Percentiles rank a stretch among this genome's conserved stretches.
Conservation (phyloP, 2,329 filamentous ascomycete genomes). For the Paracoccidioides brasiliensis region DNA sequence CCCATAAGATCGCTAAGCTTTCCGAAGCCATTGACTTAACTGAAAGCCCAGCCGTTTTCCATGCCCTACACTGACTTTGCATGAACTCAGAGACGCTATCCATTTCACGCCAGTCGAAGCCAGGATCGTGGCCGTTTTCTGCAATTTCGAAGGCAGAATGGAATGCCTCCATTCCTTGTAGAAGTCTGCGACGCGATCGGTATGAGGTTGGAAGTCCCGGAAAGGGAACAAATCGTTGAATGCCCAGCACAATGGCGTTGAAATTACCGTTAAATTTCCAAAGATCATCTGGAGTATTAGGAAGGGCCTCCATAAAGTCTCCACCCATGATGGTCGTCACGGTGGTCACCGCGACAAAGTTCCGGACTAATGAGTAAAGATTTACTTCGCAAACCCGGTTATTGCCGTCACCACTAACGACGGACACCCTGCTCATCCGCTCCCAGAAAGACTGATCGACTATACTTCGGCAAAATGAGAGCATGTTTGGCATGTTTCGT, state of each 20-base stretch:
- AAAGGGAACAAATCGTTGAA: conserved; percentile 43
- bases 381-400: conserved; percentile 38
- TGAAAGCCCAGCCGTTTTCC: conserved; percentile 26
- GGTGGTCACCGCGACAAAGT: conserved; percentile 41
- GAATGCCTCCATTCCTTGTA: conserved; percentile 29
- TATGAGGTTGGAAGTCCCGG: conserved; percentile 38
- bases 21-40: conserved; percentile 25
- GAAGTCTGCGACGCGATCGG: conserved; percentile 32
- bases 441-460: conserved; percentile 54
- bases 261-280: conserved; percentile 44
- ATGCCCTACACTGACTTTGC: conserved; percentile 29
- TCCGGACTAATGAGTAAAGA: conserved; percentile 40
- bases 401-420: conserved; percentile 22
- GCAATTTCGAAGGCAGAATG: conserved; percentile 31
- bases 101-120: conserved; percentile 34
- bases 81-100: conserved; percentile 37
- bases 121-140: conserved; percentile 31
- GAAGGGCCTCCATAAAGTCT: conserved; percentile 39
- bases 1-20: conserved; percentile 43
- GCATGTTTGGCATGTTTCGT: conserved; percentile 40
- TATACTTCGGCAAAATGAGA: conserved; percentile 45
- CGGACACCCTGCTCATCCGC: conserved; percentile 34
- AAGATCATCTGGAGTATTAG: conserved; percentile 42
- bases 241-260: conserved; percentile 40
- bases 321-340: conserved; percentile 40